Evolutionary conservation across 2,329 filamentous ascomycete genomes (phyloP).

Genomic region (Ophiostoma pallidulum): DNA sequence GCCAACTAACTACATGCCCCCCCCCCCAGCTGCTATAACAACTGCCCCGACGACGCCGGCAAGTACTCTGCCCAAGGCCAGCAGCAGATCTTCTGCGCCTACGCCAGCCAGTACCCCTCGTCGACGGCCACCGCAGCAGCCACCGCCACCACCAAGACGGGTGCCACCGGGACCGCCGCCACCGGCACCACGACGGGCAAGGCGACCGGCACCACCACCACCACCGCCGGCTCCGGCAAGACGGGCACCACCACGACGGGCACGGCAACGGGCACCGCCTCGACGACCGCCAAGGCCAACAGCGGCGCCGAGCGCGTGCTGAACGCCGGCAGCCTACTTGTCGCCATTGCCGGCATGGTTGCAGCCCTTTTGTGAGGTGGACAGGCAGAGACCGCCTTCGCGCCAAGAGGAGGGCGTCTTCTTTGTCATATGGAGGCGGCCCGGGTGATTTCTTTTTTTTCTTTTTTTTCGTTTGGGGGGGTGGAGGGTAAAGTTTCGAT

Average conservation of each 20-base stretch:
- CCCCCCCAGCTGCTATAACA: slow-evolving; percentile 36
- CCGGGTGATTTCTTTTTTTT: no score
- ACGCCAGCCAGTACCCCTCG: slow-evolving; percentile 35
- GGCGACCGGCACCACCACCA: slow-evolving; percentile 16
- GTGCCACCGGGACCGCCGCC: slow-evolving; percentile 17
- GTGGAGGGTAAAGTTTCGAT: no score
- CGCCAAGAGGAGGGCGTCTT: no score
- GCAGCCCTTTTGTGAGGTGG: slow-evolving; percentile 23
- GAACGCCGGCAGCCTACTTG: slow-evolving; percentile 23
- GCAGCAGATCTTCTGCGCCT: slow-evolving; percentile 35
- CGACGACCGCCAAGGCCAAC: slow-evolving; percentile 17
- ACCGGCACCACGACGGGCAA: slow-evolving; percentile 1
- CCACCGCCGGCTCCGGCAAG: slow-evolving; percentile 9
- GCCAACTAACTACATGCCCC: not conserved
- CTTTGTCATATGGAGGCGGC: no score
- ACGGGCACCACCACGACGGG: not conserved
- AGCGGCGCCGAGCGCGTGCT: slow-evolving; percentile 21
- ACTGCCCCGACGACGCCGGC: slow-evolving; percentile 42
- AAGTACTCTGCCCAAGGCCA: slow-evolving; percentile 27
- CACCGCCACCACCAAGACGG: slow-evolving; percentile 17
- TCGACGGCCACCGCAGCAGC: slow-evolving; percentile 19
- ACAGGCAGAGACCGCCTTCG: no score
- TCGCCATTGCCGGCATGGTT: slow-evolving; percentile 24
- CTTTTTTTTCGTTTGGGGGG: no score
- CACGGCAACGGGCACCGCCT: not conserved